phyloP scores from a whole-genome alignment of 2,329 filamentous ascomycete species.

The Colletotrichum sp. region DNA sequence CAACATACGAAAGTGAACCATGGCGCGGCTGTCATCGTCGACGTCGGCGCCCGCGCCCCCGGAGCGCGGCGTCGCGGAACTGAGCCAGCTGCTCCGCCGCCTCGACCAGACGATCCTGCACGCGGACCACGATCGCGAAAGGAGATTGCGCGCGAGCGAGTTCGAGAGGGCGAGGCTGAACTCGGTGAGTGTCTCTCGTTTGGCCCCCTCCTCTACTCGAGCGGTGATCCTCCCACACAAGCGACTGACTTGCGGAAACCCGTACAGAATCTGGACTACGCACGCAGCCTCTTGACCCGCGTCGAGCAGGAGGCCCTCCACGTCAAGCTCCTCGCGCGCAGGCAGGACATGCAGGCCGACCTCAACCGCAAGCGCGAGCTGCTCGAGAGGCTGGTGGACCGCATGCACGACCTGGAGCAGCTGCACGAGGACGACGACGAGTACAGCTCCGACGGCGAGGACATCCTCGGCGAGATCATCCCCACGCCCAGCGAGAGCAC shows the following conservation, averaged over 20 bases:
- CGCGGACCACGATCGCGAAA: slow-evolving; percentile 63
- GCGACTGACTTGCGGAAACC: too few species aligned
- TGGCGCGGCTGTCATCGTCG: slow-evolving; percentile 18
- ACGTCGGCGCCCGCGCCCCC: slow-evolving; percentile 19
- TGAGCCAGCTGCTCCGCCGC: slow-evolving; percentile 69
- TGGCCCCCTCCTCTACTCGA: too few species aligned
- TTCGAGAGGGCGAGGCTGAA: slow-evolving; percentile 62
- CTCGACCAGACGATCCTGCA: slow-evolving; percentile 70
- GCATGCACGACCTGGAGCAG: slow-evolving; percentile 72
- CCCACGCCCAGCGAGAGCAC: slow-evolving; percentile 60
- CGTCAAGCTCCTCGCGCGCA: slow-evolving; percentile 63
- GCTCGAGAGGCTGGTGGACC: slow-evolving; percentile 69
- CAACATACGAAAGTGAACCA: neutral
- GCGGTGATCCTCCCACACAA: too few species aligned
- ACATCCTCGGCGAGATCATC: slow-evolving; percentile 60
- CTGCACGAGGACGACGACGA: slow-evolving; percentile 42
- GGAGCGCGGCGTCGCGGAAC: slow-evolving; percentile 47
- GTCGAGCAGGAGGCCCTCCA: slow-evolving; percentile 72
- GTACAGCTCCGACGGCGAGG: slow-evolving; percentile 60
- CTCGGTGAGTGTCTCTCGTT: slow-evolving; percentile 23
- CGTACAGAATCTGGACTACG: slow-evolving; percentile 74
- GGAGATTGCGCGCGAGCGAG: slow-evolving; percentile 62
- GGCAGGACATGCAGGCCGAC: slow-evolving; percentile 66
- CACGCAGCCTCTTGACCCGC: slow-evolving; percentile 69
- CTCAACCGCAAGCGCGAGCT: slow-evolving; percentile 69